A percentile compares a stretch with the other conserved stretches of the same genome.
Conservation (phyloP, 805 yeast genomes). For the Yamadazyma olivae region DNA sequence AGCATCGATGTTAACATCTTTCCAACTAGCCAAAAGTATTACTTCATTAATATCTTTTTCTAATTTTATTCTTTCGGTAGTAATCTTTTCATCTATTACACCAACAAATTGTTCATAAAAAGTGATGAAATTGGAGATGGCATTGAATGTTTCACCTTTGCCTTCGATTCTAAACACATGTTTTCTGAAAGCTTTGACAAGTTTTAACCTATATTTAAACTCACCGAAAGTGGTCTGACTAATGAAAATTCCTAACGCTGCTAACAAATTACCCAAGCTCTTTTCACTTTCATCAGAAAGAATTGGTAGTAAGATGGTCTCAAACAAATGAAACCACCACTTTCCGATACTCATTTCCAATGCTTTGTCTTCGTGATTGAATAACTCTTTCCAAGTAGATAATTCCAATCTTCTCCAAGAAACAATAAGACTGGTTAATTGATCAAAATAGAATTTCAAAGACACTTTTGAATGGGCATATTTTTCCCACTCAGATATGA, state of each 20-base stretch:
- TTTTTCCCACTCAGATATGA: conserved; percentile 88
- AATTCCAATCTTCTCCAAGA: conserved; percentile 90
- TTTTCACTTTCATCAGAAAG: conserved; percentile 32
- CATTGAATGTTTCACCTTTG: conserved; percentile 22
- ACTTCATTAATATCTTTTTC: conserved; percentile 83
- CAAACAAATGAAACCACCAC: conserved; percentile 93
- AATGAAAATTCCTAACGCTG: conserved; percentile 71
- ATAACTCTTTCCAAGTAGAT: conserved; percentile 77
- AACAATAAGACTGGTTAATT: conserved; percentile 67
- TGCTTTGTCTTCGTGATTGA: conserved; percentile 57
- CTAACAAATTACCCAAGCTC: conserved; percentile 23
- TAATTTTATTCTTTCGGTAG: conserved; percentile 47
- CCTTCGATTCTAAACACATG: conserved; percentile 43
- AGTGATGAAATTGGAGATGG: conserved; percentile 54
- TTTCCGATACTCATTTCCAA: conserved; percentile 54
- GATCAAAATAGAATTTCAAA: conserved; percentile 50
- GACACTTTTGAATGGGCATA: conserved; percentile 81
- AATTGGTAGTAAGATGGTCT: conserved; percentile 60
- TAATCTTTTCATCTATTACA: conserved; percentile 44
- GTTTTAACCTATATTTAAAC: conserved; percentile 51
- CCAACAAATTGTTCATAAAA: conserved; percentile 68
- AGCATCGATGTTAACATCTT: conserved; percentile 91
- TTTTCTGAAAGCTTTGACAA: conserved; percentile 61
- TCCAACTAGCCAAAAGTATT: conserved; percentile 92
- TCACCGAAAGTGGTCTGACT: conserved; percentile 80